phyloP scores from a whole-genome alignment of 257 asterid genomes.

The Gynochthodes officinalis region DNA sequence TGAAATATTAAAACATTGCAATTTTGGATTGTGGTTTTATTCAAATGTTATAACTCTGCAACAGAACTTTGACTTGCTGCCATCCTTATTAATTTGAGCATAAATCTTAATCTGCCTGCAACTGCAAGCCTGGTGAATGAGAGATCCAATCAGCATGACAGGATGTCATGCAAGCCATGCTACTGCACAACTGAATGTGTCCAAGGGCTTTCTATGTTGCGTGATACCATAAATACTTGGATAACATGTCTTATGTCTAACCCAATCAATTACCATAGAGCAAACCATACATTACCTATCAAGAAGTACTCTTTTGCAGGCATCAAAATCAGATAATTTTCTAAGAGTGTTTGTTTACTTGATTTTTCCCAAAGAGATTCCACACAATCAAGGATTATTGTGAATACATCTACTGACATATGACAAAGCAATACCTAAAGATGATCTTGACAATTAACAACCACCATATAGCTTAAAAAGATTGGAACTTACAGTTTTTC shows the following conservation, averaged over 20 bases:
- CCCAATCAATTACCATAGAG: no score
- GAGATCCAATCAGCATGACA: not conserved
- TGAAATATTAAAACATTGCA: not conserved
- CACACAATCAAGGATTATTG: not conserved
- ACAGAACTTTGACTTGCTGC: not conserved
- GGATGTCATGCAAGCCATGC: not conserved
- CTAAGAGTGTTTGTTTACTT: not conserved
- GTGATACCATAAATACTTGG: not conserved
- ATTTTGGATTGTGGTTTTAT: not conserved
- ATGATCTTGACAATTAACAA: not conserved
- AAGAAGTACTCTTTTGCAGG: not conserved
- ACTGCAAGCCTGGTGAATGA: not conserved
- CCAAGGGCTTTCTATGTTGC: not conserved
- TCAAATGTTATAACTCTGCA: not conserved
- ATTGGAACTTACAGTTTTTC: slow-evolving; percentile 51
- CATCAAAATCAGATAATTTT: not conserved
- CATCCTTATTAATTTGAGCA: not conserved
- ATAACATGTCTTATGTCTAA: not conserved
- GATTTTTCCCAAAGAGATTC: not conserved
- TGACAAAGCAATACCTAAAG: not conserved
- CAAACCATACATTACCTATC: not conserved
- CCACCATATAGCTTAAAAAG: not conserved
- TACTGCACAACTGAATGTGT: no score
- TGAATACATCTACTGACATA: no score
- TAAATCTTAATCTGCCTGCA: no score